Evolutionary conservation across 352 stramenopile genomes (phyloP).

Genomic region (Pythium coloratum): DNA sequence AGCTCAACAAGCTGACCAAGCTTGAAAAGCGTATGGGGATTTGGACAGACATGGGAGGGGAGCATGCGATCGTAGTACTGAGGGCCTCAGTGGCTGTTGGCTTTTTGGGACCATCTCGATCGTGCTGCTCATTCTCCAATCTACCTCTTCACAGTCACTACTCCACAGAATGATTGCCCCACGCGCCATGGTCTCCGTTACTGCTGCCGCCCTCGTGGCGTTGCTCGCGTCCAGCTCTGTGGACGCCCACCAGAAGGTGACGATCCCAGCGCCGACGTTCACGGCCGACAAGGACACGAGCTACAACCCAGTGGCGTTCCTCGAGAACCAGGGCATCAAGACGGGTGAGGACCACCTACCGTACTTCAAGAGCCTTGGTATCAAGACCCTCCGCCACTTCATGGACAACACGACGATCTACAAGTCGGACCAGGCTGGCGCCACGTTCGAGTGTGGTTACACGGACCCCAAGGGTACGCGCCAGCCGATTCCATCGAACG

Average conservation of each 20-base stretch:
- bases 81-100: too few species aligned
- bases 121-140: too few species aligned
- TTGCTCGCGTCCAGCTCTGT: neutral
- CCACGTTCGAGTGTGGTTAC: constrained; percentile 22
- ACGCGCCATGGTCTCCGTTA: neutral
- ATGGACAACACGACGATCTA: constrained; percentile 37
- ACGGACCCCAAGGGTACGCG: constrained; percentile 24
- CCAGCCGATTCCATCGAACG: constrained; percentile 22
- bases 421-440: constrained; percentile 35
- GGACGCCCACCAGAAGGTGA: constrained; percentile 2
- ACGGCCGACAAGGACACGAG: neutral
- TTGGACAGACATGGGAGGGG: too few species aligned
- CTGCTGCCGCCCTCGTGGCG: neutral
- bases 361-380: constrained; percentile 34
- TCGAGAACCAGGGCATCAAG: constrained; percentile 33
- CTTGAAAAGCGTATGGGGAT: too few species aligned
- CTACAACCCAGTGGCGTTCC: neutral
- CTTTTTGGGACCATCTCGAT: too few species aligned
- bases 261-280: constrained; percentile 6
- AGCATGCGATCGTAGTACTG: too few species aligned
- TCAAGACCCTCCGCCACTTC: constrained; percentile 40
- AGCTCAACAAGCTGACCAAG: too few species aligned
- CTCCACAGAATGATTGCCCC: neutral
- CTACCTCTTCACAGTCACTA: too few species aligned
- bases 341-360: constrained; percentile 40